Conservation (phyloP, 2,329 filamentous ascomycete species). For the Aspergillus quadrilineatus region DNA sequence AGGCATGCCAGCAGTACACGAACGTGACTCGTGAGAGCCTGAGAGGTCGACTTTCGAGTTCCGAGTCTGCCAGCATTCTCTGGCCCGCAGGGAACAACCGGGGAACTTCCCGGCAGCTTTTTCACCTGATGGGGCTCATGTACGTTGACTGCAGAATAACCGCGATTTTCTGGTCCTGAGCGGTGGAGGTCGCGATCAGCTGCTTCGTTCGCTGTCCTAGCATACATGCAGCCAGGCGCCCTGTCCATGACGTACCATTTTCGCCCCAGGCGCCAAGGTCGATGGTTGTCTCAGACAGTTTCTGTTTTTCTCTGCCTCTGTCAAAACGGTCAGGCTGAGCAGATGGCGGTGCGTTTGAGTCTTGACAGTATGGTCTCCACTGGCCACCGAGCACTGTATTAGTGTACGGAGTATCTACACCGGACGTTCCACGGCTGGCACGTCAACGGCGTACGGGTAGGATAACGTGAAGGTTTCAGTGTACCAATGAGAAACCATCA, state of each 20-base stretch:
- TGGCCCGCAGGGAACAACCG: conserved; percentile 6
- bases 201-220: conserved; percentile 3
- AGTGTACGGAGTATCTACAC: background rate
- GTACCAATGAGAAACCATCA: background rate
- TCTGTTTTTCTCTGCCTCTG: conserved; percentile 4
- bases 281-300: background rate
- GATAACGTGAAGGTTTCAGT: background rate
- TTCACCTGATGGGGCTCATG: conserved; percentile 13
- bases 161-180: conserved; percentile 8
- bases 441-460: background rate
- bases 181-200: conserved; percentile 8
- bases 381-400: background rate
- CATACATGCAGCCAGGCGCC: background rate
- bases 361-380: background rate
- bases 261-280: conserved; percentile 5
- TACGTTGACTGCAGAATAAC: conserved; percentile 12
- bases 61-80: background rate
- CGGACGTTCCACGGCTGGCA: background rate
- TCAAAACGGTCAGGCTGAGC: background rate
- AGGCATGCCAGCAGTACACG: background rate
- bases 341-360: background rate
- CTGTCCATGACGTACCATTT: conserved; percentile 11
- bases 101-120: conserved; percentile 11
- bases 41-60: background rate
- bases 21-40: conserved; percentile 4